These are phyloP conservation scores for Cryptococcus jaspeensis DNA, from an alignment of 1,284 basidiomycete genomes.

Conservation along the genomic window DNA sequence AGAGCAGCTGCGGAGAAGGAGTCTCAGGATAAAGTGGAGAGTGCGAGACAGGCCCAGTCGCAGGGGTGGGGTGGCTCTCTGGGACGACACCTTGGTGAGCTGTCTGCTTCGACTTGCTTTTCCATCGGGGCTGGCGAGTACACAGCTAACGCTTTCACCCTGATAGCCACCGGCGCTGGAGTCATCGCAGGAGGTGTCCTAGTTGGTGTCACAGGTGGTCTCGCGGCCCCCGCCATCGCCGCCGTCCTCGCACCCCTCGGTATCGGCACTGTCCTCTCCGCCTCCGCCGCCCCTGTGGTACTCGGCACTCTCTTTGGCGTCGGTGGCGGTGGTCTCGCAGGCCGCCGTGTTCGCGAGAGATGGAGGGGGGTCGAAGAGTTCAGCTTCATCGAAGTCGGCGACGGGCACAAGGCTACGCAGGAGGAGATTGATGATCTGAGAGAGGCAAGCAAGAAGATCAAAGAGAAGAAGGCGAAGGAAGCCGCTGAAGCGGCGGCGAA, in stretches of 20 bases:
- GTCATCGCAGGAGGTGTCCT: conserved; percentile 53
- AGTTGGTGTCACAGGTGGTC: conserved; percentile 57
- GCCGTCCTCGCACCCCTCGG: conserved; percentile 54
- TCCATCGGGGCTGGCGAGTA: background rate
- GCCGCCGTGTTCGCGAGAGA: conserved; percentile 54
- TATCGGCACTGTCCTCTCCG: conserved; percentile 50
- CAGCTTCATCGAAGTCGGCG: conserved; percentile 53
- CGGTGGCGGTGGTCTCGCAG: conserved; percentile 56
- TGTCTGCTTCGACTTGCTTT: background rate
- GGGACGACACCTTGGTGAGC: conserved; percentile 48
- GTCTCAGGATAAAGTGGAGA: conserved; percentile 44
- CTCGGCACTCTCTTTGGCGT: conserved; percentile 57
- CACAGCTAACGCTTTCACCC: background rate
- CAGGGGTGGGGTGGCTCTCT: conserved; percentile 54
- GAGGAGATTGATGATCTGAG: conserved; percentile 43
- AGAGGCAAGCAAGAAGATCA: conserved; percentile 22
- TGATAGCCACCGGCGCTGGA: conserved; percentile 54
- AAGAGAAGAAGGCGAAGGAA: conserved; percentile 17
- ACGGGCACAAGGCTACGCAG: conserved; percentile 35
- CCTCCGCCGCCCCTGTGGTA: conserved; percentile 53
- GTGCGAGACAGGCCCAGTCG: conserved; percentile 45
- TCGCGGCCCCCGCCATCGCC: conserved; percentile 56
- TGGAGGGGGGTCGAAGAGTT: conserved; percentile 57
- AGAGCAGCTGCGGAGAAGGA: conserved; percentile 24
- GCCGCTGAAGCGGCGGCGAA: conserved; percentile 7